Conservation (phyloP, 352 stramenopile genomes). For the Globisporangium echinulatum region DNA sequence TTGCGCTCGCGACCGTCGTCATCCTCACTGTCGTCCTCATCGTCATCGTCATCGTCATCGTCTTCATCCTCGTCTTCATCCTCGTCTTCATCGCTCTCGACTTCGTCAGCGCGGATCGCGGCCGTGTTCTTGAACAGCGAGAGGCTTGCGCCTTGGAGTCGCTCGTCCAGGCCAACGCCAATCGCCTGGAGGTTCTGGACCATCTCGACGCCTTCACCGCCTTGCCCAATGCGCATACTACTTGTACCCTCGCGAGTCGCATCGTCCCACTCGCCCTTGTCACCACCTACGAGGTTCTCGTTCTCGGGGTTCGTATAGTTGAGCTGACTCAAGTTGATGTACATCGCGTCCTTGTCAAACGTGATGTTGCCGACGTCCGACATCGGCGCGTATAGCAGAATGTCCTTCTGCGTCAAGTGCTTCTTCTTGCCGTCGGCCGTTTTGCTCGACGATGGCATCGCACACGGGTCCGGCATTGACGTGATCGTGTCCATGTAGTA, state of each 20-base stretch:
- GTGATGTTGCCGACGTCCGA: slow-evolving; percentile 96
- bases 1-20: slow-evolving; percentile 39
- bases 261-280: slow-evolving; percentile 44
- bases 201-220: slow-evolving; percentile 88
- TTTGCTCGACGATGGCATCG: slow-evolving; percentile 74
- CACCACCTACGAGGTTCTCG: slow-evolving; percentile 53
- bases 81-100: slow-evolving; percentile 50
- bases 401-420: slow-evolving; percentile 92
- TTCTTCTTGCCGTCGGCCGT: slow-evolving; percentile 71
- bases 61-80: slow-evolving; percentile 49
- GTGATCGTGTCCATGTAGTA: slow-evolving; percentile 94
- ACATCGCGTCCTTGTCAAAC: slow-evolving; percentile 99
- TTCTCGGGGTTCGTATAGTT: slow-evolving; percentile 95
- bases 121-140: slow-evolving; percentile 94
- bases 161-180: slow-evolving; percentile 90
- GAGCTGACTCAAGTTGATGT: slow-evolving; percentile 94
- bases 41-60: slow-evolving; percentile 38
- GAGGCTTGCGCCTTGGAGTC: slow-evolving; percentile 90
- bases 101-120: slow-evolving; percentile 76
- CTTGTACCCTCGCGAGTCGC: slow-evolving; percentile 1
- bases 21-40: slow-evolving; percentile 43
- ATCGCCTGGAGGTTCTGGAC: slow-evolving; percentile 93
- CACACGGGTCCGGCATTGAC: slow-evolving; percentile 95
- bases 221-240: slow-evolving; percentile 31
- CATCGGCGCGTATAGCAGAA: slow-evolving; percentile 82